Evolutionary conservation across 192 early-diverging fungal species (phyloP), one percentile per base, ranked within the genome.

Genomic region (Gorgonomyces haynaldii): DNA sequence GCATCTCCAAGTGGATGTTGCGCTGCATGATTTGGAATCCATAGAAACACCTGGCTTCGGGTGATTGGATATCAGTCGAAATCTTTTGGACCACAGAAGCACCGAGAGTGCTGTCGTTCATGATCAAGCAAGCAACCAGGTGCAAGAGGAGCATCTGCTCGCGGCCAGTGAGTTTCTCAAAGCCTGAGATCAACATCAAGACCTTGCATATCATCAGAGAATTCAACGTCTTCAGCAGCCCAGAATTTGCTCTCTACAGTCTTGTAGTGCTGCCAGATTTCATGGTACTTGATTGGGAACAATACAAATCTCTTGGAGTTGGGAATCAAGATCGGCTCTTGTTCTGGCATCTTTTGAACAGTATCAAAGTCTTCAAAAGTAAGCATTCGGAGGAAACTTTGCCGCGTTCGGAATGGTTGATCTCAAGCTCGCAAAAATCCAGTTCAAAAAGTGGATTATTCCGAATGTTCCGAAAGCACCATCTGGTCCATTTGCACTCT

Each of bases 1-100:
- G 88, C 52, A 85, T 85, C 74, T 97, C 93, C 7, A 80, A 69
- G 65, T 97, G 93, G 38, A 97, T 86, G 71, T 95, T 93, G 61
- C 91, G 86, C 43, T 90, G 89, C 89, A 91, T 93, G 67, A 91
- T 87, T 65, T 95, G 91, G 76, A 97, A 97, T 10, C 88, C 91
- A 65, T 89, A 93, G 51, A 92, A 95, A 66, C 86, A 91, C 42
- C 86, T 76, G 10, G 89, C 91, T 67, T 95, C 93, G 21, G 91
- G 81, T 45, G 87, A 83, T 73, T 94, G 84, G 25, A 93, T 82
- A 64, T 93, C 86, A 42, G 79, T 82, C 53, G 72, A 79, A 58
- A 91, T 89, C 51, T 85, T 80, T 65, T 84, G 79, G 16, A 85
- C 74, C 35, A 90, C 62, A 59, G 89, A 86, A 66, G 88, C 86